These are phyloP conservation scores for Metahyphopichia silvanorum DNA, from an alignment of 805 yeast species.

Conservation along the genomic window DNA sequence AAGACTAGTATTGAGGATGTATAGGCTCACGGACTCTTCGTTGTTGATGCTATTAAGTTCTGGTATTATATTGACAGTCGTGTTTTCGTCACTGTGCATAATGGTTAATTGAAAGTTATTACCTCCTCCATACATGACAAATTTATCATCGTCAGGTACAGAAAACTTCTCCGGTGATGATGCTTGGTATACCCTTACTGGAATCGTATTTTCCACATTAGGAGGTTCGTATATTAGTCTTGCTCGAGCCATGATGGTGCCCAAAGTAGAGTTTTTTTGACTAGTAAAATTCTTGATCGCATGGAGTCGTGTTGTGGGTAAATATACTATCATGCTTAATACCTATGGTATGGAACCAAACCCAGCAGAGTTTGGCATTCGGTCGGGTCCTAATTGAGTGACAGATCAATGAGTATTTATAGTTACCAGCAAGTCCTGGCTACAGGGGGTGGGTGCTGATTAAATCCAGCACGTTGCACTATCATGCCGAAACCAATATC, in stretches of 20 bases:
- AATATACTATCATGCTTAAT: too few species aligned
- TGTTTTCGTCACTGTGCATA: slow-evolving; percentile 11
- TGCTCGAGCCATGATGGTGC: neutral
- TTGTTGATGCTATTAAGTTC: slow-evolving; percentile 7
- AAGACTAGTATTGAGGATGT: slow-evolving; percentile 31
- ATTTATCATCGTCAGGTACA: slow-evolving; percentile 32
- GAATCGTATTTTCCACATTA: slow-evolving; percentile 40
- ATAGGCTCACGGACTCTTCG: slow-evolving; percentile 17
- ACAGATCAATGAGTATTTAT: too few species aligned
- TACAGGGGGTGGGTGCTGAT: too few species aligned
- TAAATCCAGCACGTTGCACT: too few species aligned
- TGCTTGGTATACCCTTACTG: slow-evolving; percentile 25
- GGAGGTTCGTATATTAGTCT: slow-evolving; percentile 23
- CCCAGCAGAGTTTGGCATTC: too few species aligned
- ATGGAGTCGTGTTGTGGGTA: too few species aligned
- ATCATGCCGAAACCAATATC: too few species aligned
- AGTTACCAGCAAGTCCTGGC: too few species aligned
- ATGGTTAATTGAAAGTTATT: slow-evolving; percentile 10
- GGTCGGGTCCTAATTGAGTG: too few species aligned
- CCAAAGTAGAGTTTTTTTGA: too few species aligned
- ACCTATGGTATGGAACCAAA: too few species aligned
- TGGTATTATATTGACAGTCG: slow-evolving; percentile 9
- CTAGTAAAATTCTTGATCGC: too few species aligned
- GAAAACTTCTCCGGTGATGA: slow-evolving; percentile 39
- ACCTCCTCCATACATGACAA: slow-evolving; percentile 41